A percentile compares a stretch with the other conserved stretches of the same genome.
phyloP scores from a whole-genome alignment of 441 rosid species.

The Aleurites moluccanus region DNA sequence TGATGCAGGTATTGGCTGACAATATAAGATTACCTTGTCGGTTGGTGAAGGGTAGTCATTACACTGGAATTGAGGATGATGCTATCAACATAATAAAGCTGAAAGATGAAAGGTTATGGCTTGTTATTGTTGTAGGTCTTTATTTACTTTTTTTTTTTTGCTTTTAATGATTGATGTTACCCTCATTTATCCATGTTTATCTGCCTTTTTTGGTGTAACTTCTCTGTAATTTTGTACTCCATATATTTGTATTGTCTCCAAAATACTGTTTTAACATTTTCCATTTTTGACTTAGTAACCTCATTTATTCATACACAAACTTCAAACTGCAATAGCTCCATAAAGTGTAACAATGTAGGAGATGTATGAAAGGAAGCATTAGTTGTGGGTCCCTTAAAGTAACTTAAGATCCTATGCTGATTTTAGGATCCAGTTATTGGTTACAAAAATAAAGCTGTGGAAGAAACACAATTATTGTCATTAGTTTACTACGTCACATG shows the following conservation, averaged over 20 bases:
- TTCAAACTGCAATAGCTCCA: background rate
- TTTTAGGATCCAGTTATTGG: conserved; percentile 6
- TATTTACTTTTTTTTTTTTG: background rate
- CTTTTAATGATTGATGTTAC: background rate
- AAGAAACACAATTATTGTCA: background rate
- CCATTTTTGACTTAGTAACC: background rate
- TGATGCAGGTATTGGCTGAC: conserved; percentile 88
- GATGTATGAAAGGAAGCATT: background rate
- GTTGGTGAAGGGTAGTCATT: conserved; percentile 95
- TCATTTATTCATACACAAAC: background rate
- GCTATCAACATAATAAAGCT: conserved; percentile 90
- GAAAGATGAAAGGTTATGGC: conserved; percentile 80
- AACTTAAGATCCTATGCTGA: background rate
- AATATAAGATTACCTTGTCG: conserved; percentile 78
- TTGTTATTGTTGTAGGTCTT: conserved; percentile 23
- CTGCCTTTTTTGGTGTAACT: background rate
- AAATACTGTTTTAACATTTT: background rate
- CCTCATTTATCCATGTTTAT: background rate
- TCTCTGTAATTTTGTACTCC: background rate
- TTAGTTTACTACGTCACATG: background rate
- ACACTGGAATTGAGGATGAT: conserved; percentile 97
- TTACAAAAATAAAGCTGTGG: background rate
- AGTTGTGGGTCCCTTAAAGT: background rate
- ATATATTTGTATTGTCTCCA: background rate
- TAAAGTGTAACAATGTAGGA: background rate